A percentile compares a stretch with the other conserved stretches of the same genome.
Evolutionary conservation across 2,329 filamentous ascomycete species (phyloP).

Genomic region (Fusarium papillatum): DNA sequence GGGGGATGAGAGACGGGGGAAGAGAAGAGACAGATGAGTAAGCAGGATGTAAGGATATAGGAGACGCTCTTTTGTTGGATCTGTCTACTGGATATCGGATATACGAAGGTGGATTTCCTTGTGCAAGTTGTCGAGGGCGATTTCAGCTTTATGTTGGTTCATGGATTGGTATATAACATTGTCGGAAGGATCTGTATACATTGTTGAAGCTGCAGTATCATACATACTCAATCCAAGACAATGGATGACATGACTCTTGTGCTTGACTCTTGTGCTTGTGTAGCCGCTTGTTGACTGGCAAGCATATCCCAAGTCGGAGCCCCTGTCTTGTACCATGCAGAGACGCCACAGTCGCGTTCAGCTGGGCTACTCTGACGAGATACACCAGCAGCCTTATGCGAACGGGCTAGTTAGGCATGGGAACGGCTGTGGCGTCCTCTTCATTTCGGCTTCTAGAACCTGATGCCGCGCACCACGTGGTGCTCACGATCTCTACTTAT

Average conservation of each 20-base stretch:
- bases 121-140: neutral
- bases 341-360: neutral
- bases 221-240: neutral
- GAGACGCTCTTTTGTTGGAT: slow-evolving; percentile 10
- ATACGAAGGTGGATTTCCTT: slow-evolving; percentile 9
- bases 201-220: neutral
- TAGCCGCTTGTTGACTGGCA: neutral
- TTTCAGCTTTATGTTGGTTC: neutral
- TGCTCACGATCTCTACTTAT: slow-evolving; percentile 2
- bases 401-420: neutral
- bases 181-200: neutral
- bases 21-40: neutral
- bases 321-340: neutral
- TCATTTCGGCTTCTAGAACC: slow-evolving; percentile 2
- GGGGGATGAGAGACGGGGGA: neutral
- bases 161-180: neutral
- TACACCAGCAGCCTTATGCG: neutral
- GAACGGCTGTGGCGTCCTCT: neutral
- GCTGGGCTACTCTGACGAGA: neutral
- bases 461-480: neutral
- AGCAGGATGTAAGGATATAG: neutral
- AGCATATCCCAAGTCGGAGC: neutral
- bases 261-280: neutral
- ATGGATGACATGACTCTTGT: neutral
- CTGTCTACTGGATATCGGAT: slow-evolving; percentile 8